Percentiles rank a stretch among this genome's conserved stretches.
Evolutionary conservation across 371 early-diverging fungal species (phyloP).

Genomic region (Mortierella polycephala): DNA sequence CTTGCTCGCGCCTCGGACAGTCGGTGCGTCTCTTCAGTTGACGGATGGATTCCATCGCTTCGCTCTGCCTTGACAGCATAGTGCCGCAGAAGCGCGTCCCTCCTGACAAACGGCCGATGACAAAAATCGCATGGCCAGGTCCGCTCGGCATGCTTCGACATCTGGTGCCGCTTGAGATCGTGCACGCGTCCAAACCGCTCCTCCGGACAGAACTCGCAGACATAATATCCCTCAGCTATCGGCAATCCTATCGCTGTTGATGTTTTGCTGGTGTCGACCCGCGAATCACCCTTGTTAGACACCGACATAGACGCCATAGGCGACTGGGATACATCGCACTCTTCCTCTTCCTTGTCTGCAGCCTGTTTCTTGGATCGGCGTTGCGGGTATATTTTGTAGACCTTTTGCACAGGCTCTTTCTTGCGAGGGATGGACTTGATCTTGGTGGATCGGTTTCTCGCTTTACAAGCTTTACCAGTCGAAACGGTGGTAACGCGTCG

Average conservation of each 20-base stretch:
- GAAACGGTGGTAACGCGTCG: not conserved
- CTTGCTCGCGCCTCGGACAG: constrained; percentile 36
- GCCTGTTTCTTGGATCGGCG: constrained; percentile 9
- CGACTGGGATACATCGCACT: not conserved
- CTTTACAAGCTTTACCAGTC: not conserved
- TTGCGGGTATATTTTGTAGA: constrained; percentile 38
- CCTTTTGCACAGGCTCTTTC: constrained; percentile 11
- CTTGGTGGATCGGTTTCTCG: not conserved
- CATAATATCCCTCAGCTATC: constrained; percentile 19
- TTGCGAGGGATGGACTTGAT: constrained; percentile 17
- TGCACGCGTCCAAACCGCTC: constrained; percentile 44
- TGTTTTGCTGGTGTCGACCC: not conserved
- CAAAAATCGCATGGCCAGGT: constrained; percentile 52
- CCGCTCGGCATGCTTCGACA: constrained; percentile 41
- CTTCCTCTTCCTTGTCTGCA: not conserved
- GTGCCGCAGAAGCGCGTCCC: constrained; percentile 41
- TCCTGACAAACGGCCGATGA: constrained; percentile 42
- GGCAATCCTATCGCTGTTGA: not conserved
- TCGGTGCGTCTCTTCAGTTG: constrained; percentile 16
- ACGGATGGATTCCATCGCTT: constrained; percentile 41
- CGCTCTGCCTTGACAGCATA: constrained; percentile 45
- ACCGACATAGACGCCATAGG: not conserved
- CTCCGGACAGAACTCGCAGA: constrained; percentile 25
- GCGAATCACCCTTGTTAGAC: not conserved
- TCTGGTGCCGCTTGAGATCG: constrained; percentile 44